Evolutionary conservation across 371 early-diverging fungal species (phyloP).

Genomic region (Syncephalastrum sp.): DNA sequence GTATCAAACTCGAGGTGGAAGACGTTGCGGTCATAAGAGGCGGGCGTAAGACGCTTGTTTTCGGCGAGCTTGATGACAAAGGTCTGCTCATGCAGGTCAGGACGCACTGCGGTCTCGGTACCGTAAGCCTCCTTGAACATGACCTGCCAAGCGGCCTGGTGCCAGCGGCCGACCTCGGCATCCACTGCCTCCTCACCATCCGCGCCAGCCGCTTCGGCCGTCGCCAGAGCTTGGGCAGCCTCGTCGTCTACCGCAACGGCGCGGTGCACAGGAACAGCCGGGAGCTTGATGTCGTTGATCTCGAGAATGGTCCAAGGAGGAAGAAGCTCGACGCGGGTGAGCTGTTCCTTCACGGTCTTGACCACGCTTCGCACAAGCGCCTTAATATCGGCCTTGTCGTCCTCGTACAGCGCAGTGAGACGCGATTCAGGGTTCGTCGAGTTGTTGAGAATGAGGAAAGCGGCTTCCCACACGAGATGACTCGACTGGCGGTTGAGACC

Average conservation of each 20-base stretch:
- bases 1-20: conserved; percentile 96
- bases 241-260: conserved; percentile 38
- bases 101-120: conserved; percentile 54
- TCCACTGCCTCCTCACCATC: conserved; percentile 28
- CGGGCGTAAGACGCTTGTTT: conserved; percentile 83
- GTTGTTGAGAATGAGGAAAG: conserved; percentile 48
- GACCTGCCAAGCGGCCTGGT: conserved; percentile 68
- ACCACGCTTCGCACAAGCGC: conserved; percentile 23
- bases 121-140: conserved; percentile 81
- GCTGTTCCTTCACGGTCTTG: conserved; percentile 25
- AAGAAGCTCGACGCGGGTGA: conserved; percentile 40
- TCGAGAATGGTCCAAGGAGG: conserved; percentile 59
- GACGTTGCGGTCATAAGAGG: conserved; percentile 87
- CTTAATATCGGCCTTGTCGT: conserved; percentile 26
- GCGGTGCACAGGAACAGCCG: conserved; percentile 34
- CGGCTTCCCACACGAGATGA: conserved; percentile 58
- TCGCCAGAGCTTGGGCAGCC: conserved; percentile 24
- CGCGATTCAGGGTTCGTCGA: conserved; percentile 15
- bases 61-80: conserved; percentile 71
- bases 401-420: conserved; percentile 28
- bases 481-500: conserved; percentile 53
- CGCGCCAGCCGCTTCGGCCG: conserved; percentile 42
- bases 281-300: conserved; percentile 32
- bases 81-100: conserved; percentile 64
- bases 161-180: conserved; percentile 51